Percentiles rank a stretch among this genome's conserved stretches.
Evolutionary conservation across 306 rosid genomes (phyloP).

Genomic region (Malus fusca): DNA sequence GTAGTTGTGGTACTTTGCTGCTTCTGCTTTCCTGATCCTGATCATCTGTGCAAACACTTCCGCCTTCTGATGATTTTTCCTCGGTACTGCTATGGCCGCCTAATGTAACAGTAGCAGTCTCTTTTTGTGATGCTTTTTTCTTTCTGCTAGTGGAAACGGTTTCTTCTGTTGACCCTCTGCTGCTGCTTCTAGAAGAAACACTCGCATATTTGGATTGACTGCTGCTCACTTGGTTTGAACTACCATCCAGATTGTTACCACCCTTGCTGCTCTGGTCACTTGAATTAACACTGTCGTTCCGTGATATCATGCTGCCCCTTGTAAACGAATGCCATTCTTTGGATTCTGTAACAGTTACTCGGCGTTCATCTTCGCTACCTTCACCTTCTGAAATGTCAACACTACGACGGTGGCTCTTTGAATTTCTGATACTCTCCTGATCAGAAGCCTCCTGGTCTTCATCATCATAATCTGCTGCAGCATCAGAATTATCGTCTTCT

Average conservation of each 20-base stretch:
- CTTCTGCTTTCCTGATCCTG: neutral
- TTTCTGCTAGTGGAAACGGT: constrained; percentile 16
- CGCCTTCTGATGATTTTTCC: constrained; percentile 1
- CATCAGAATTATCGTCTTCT: neutral
- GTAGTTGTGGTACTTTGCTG: neutral
- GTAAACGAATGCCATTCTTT: constrained; percentile 26
- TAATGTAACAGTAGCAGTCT: neutral
- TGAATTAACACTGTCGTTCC: neutral
- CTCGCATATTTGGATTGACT: constrained; percentile 16
- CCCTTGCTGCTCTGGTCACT: constrained; percentile 18
- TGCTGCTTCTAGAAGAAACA: constrained; percentile 5
- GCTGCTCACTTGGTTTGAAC: constrained; percentile 11
- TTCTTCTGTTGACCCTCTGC: constrained; percentile 6
- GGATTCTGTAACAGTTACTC: constrained; percentile 14
- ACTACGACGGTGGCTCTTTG: neutral
- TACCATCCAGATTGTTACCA: neutral
- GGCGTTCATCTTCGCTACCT: constrained; percentile 4
- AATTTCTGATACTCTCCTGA: constrained; percentile 12
- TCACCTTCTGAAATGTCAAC: constrained; percentile 1
- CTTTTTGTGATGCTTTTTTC: constrained; percentile 9
- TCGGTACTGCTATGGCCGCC: neutral
- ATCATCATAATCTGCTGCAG: neutral
- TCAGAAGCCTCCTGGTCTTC: constrained; percentile 7
- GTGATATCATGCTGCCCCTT: constrained; percentile 18
- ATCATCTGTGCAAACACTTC: constrained; percentile 3